Evolutionary conservation across 2,329 filamentous ascomycete genomes (phyloP).

Genomic region (Neonectria punicea): DNA sequence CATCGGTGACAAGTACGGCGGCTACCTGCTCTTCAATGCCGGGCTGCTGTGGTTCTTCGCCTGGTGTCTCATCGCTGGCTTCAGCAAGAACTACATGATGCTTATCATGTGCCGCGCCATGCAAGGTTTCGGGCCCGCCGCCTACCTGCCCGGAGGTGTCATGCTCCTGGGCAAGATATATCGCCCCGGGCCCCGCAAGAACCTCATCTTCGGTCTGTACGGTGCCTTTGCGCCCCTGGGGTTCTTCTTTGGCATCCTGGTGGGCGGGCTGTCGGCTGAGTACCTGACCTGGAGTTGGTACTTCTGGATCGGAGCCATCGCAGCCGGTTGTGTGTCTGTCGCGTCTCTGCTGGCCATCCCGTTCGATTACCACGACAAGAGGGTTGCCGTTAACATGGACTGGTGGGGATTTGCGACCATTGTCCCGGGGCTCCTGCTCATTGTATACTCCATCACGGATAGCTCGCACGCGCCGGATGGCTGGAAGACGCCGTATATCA

Average conservation of each 20-base stretch:
- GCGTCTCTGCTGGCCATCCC: constrained; percentile 55
- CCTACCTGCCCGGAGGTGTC: constrained; percentile 76
- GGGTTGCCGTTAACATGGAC: constrained; percentile 61
- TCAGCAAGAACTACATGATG: constrained; percentile 74
- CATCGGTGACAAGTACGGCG: constrained; percentile 71
- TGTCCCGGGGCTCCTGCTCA: constrained; percentile 67
- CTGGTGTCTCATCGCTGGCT: constrained; percentile 77
- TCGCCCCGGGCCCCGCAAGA: constrained; percentile 76
- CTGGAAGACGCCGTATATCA: constrained; percentile 74
- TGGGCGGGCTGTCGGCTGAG: constrained; percentile 71
- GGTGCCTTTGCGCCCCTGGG: constrained; percentile 67
- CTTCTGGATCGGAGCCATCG: constrained; percentile 70
- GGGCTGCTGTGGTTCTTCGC: constrained; percentile 73
- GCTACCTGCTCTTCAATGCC: constrained; percentile 67
- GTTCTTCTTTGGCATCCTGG: constrained; percentile 73
- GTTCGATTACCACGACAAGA: constrained; percentile 44
- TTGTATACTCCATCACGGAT: constrained; percentile 76
- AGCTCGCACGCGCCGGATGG: constrained; percentile 68
- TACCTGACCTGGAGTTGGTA: constrained; percentile 74
- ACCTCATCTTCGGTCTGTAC: constrained; percentile 71
- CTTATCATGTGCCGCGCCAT: constrained; percentile 78
- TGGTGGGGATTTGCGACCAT: constrained; percentile 67
- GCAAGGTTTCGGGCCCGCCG: constrained; percentile 78
- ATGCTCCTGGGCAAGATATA: constrained; percentile 76
- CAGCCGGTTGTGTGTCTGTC: constrained; percentile 59